Percentiles rank a stretch among this genome's conserved stretches.
These are phyloP conservation scores for Globisporangium nunn DNA, from an alignment of 352 stramenopile species.

Conservation along the genomic window DNA sequence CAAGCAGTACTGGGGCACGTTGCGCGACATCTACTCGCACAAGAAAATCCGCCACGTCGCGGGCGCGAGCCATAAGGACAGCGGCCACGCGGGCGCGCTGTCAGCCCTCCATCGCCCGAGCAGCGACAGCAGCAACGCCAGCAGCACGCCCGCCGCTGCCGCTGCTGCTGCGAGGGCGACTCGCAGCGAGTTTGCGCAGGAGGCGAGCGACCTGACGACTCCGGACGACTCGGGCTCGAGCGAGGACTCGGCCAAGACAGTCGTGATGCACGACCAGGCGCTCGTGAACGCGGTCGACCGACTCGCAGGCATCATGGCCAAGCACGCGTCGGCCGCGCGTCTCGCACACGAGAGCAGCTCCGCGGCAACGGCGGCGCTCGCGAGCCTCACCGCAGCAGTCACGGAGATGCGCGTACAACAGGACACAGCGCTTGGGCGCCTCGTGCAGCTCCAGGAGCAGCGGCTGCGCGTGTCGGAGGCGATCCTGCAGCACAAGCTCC, in stretches of 20 bases:
- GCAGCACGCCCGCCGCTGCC: not conserved
- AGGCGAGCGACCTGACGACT: slow-evolving; percentile 43
- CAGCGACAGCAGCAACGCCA: slow-evolving; percentile 1
- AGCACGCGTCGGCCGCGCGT: slow-evolving; percentile 33
- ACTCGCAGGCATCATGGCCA: slow-evolving; percentile 50
- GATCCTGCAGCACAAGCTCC: slow-evolving; percentile 49
- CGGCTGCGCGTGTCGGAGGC: slow-evolving; percentile 57
- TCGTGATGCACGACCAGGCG: slow-evolving; percentile 50
- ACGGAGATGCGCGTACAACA: slow-evolving; percentile 50
- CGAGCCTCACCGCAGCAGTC: slow-evolving; percentile 37
- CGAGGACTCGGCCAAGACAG: slow-evolving; percentile 26
- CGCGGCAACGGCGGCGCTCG: slow-evolving; percentile 20
- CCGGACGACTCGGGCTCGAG: slow-evolving; percentile 39
- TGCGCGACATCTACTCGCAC: slow-evolving; percentile 52
- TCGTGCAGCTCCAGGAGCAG: slow-evolving; percentile 64
- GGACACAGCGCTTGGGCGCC: slow-evolving; percentile 26
- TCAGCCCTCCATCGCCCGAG: slow-evolving; percentile 2
- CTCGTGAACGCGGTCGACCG: slow-evolving; percentile 58
- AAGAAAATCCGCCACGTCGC: slow-evolving; percentile 6
- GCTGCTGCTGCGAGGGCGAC: not conserved
- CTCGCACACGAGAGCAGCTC: slow-evolving; percentile 21
- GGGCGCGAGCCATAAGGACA: slow-evolving; percentile 14
- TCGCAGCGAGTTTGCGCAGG: not conserved
- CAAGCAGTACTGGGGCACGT: slow-evolving; percentile 67
- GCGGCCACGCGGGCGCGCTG: slow-evolving; percentile 1